A percentile compares a stretch with the other conserved stretches of the same genome.
Conservation (phyloP, 2,329 filamentous ascomycete genomes). For the Teratosphaeria zuluensis region DNA sequence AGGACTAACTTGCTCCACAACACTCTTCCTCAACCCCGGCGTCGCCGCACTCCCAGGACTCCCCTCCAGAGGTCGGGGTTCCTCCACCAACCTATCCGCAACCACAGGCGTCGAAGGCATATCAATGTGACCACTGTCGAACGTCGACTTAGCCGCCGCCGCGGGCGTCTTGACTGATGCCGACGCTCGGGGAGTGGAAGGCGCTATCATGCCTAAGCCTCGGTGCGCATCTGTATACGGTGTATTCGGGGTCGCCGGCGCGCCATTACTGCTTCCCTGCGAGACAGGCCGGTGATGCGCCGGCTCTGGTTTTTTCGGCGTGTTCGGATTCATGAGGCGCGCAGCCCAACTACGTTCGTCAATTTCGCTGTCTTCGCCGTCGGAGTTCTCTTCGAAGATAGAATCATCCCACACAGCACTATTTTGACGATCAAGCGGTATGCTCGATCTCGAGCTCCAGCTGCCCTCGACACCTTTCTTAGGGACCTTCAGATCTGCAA, state of each 20-base stretch:
- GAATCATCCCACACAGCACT: conserved; percentile 41
- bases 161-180: conserved; percentile 2
- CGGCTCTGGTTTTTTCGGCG: conserved; percentile 14
- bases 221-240: conserved; percentile 27
- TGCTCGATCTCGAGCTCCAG: conserved; percentile 11
- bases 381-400: conserved; percentile 35
- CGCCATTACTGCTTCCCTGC: neutral
- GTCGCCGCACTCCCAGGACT: conserved; percentile 12
- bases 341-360: conserved; percentile 23
- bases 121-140: neutral
- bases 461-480: conserved; percentile 16
- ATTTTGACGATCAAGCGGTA: conserved; percentile 23
- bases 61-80: conserved; percentile 15
- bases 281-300: conserved; percentile 7
- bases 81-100: conserved; percentile 13
- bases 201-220: conserved; percentile 25
- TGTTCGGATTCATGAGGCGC: conserved; percentile 20
- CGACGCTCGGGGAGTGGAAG: conserved; percentile 4
- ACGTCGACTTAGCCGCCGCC: neutral
- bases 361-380: conserved; percentile 38
- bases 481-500: conserved; percentile 29
- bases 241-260: neutral
- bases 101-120: conserved; percentile 12
- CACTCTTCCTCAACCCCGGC: conserved; percentile 21
- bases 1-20: conserved; percentile 1